Base-by-base conservation (phyloP, 2,329 filamentous ascomycete species). In the Drechslerella dactyloides region DNA sequence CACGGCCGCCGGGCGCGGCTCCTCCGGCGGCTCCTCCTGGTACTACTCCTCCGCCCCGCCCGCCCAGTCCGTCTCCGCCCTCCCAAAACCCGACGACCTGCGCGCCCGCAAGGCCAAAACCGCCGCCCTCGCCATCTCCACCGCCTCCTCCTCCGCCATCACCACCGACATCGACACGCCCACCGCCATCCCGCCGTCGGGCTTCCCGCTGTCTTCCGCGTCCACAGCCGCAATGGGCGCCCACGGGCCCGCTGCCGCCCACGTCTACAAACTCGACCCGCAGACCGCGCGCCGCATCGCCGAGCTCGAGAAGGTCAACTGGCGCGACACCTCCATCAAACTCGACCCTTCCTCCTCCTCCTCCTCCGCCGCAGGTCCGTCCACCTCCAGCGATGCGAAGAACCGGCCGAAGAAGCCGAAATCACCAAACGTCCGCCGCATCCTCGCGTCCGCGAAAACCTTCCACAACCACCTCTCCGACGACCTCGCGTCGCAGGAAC, bases 401-500 rank as follows among this genome's bases (percentile, higher is more conserved):
- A 19, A 76, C 21, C 15, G 40, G 40, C 40, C 5, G 21, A 23
- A 23, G 24, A 63, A 66, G 57, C 59, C 65, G 80, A 75, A 75
- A 75, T 90, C 89, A 5, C 83, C 86, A 37, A 87, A 86, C 75
- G 89, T 91, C 24, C 86, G 90, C 76, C 89, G 88, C 80, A 91
- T 94, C 73, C 82, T 94, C 63, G 86, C 88, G 75, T 91, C 88
- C 24, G 89, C 91, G 78, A 91, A 93, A 81, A 91, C 89, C 1
- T 93, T 93, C 79, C 86, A 87, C 73, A 92, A 94, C 80, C 88
- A 93, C 78, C 84, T 93, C 52, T 89, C 90, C 75, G 90, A 94
- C 78, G 91, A 89, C 78, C 84, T 90, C 75, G 90, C 90, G 7
- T 81, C 86, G 60, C 74, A 75, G 75, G 80, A 66, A 75, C 82